phyloP scores from a whole-genome alignment of 345 rosid genomes.

The Eucalyptus cloeziana region DNA sequence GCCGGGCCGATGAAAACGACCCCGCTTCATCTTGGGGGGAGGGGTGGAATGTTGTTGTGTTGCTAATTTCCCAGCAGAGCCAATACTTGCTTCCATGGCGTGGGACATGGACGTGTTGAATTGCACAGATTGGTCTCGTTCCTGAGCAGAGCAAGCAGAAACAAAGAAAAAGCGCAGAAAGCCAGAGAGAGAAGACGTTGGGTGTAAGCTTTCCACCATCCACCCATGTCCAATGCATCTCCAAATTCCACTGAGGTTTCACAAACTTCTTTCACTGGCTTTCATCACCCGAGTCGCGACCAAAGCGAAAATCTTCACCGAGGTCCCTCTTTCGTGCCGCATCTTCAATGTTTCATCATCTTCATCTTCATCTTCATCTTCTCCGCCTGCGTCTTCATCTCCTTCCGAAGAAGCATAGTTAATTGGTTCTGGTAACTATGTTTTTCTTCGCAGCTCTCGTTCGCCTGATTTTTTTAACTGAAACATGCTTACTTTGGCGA shows the following conservation, averaged over 20 bases:
- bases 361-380: neutral
- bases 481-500: neutral
- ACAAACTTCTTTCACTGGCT: neutral
- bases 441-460: neutral
- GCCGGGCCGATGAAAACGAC: neutral
- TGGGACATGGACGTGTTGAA: neutral
- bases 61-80: neutral
- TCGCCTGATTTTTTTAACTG: neutral
- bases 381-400: neutral
- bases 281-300: neutral
- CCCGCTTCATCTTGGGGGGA: neutral
- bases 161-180: neutral
- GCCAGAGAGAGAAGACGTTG: neutral
- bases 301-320: neutral
- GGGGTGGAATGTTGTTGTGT: neutral
- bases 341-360: neutral
- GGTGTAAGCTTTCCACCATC: neutral
- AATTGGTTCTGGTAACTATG: neutral
- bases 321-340: neutral
- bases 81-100: neutral
- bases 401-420: neutral
- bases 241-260: neutral
- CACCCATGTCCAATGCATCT: neutral
- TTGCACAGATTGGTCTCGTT: neutral
- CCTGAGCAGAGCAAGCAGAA: neutral